phyloP scores from a whole-genome alignment of 2,329 filamentous ascomycete genomes.

The Scorias spongiosa region DNA sequence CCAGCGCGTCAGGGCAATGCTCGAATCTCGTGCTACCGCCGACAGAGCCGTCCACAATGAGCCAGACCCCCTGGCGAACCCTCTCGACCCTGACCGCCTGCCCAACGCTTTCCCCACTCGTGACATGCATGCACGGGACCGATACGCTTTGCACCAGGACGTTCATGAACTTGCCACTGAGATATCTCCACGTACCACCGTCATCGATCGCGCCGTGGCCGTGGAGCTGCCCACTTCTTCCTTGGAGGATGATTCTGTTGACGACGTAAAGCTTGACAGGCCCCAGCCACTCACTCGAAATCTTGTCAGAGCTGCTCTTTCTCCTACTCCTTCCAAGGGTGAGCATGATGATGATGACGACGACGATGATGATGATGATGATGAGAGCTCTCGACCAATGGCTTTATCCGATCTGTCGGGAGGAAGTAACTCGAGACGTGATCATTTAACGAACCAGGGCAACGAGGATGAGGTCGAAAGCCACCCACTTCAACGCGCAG shows the following conservation, averaged over 20 bases:
- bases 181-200: conserved; percentile 16
- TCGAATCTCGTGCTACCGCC: conserved; percentile 24
- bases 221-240: conserved; percentile 22
- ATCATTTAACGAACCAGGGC: background rate
- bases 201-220: conserved; percentile 18
- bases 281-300: conserved; percentile 17
- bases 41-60: conserved; percentile 11
- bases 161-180: conserved; percentile 19
- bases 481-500: background rate
- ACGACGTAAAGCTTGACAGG: conserved; percentile 4
- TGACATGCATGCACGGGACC: conserved; percentile 2
- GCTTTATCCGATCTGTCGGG: background rate
- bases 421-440: background rate
- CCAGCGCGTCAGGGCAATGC: conserved; percentile 26
- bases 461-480: background rate
- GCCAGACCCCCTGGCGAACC: background rate
- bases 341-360: conserved; percentile 2
- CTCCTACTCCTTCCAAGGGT: conserved; percentile 10
- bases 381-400: background rate
- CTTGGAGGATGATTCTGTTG: conserved; percentile 15
- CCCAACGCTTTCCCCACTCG: no score
- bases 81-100: no score
- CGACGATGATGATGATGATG: conserved; percentile 4
- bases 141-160: conserved; percentile 9
- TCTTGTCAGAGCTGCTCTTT: conserved; percentile 20